A percentile compares a stretch with the other conserved stretches of the same genome.
These are phyloP conservation scores for Alternaria alternata DNA, from an alignment of 2,329 filamentous ascomycete genomes.

Conservation along the genomic window DNA sequence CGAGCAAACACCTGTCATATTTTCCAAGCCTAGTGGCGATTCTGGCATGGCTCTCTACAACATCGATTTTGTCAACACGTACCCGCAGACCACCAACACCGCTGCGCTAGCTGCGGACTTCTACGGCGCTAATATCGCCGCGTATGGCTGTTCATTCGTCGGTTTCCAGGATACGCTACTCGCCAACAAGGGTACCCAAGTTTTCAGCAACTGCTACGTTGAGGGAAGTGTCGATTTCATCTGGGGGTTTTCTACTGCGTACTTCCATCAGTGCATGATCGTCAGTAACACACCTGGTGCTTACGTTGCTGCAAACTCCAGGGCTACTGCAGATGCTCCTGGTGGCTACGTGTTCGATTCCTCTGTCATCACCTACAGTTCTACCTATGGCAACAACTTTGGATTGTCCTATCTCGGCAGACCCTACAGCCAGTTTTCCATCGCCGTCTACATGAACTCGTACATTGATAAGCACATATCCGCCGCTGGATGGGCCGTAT, in stretches of 20 bases:
- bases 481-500: conserved; percentile 42
- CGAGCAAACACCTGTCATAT: conserved; percentile 56
- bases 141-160: conserved; percentile 62
- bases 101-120: conserved; percentile 58
- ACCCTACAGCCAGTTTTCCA: conserved; percentile 51
- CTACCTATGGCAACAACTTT: conserved; percentile 34
- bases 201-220: conserved; percentile 64
- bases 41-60: conserved; percentile 29
- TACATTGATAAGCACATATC: conserved; percentile 49
- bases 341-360: conserved; percentile 64
- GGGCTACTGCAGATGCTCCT: conserved; percentile 23
- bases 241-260: conserved; percentile 61
- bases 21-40: conserved; percentile 48
- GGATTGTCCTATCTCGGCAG: conserved; percentile 57
- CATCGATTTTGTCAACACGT: conserved; percentile 54
- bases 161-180: conserved; percentile 63
- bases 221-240: conserved; percentile 66
- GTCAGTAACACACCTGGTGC: conserved; percentile 32
- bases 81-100: conserved; percentile 39
- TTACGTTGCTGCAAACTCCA: conserved; percentile 31
- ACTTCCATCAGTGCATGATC: conserved; percentile 57
- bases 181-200: conserved; percentile 57
- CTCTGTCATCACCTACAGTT: conserved; percentile 54
- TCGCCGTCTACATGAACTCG: conserved; percentile 49
- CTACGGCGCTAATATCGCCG: conserved; percentile 59